Evolutionary conservation across 352 stramenopile species (phyloP), one percentile per base, ranked within the genome.

Genomic region (Halophytophthora batemanensis): DNA sequence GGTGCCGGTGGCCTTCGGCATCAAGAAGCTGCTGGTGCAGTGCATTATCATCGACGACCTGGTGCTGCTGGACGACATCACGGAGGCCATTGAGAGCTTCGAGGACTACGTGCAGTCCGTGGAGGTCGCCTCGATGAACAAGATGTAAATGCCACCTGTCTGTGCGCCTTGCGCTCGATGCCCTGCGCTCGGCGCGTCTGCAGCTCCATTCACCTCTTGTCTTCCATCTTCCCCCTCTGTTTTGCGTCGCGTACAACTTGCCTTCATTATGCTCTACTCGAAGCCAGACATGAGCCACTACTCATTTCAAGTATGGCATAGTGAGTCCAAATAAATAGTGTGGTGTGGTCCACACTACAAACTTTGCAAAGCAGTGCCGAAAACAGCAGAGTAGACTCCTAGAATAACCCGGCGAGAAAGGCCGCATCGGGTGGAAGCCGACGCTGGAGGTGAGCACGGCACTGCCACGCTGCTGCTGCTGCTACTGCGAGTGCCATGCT

Each of bases 81-180:
- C 80, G 39, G 85, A 95, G 10, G 61, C 67, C 41, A 95, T 95
- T 25, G 75, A 86, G 51, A 36, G 67, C 46, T 82, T 93, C 57
- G 86, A 94, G 59, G 84, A 93, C 59, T 77, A 87, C 35, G 82
- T 95, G 42, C 85, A 95, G 68, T 84, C 64, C 45, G 86, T 95
- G 25, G 82, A 94, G 44, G 59, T 95, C 2, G 75, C 78, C n/a
- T 88, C 80, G 42, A 94, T 95, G 83, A 92, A 91, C 77, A 91
- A 91, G 69, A 65, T 91, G 19, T 91, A 88, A 87, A 59, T 36
- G 13, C 38, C 28, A 38, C 33, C 33, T 38, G 33, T 38, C 33
- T 14, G 15, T 17, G 33, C 33, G 33, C 11, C 10, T 5, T 38
- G 25, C 25, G 25, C 25, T 8, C n/a, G n/a, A n/a, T n/a, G n/a